These are phyloP conservation scores for Xylariaceae sp. DNA, from an alignment of 2,329 filamentous ascomycete genomes.

Conservation along the genomic window DNA sequence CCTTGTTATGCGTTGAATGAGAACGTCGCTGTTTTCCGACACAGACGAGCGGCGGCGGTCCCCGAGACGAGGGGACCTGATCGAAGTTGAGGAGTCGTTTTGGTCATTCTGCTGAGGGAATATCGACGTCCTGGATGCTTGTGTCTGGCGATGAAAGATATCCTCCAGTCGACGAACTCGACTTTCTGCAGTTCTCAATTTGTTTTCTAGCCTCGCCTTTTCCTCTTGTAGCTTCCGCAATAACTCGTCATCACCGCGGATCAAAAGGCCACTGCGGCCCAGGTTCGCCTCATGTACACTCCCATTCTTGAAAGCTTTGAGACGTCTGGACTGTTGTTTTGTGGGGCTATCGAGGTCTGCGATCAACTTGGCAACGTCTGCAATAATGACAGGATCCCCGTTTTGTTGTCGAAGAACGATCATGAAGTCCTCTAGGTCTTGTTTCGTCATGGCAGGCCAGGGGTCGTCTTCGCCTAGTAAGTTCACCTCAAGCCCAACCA, in stretches of 20 bases:
- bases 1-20: slow-evolving; percentile 49
- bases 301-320: slow-evolving; percentile 94
- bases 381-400: slow-evolving; percentile 61
- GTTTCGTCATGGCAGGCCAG: slow-evolving; percentile 74
- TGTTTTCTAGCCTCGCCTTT: slow-evolving; percentile 69
- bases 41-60: slow-evolving; percentile 42
- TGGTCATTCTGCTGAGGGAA: slow-evolving; percentile 52
- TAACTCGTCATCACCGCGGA: slow-evolving; percentile 84
- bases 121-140: slow-evolving; percentile 52
- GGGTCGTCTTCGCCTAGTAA: slow-evolving; percentile 72
- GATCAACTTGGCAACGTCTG: slow-evolving; percentile 71
- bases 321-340: slow-evolving; percentile 77
- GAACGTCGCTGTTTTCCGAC: slow-evolving; percentile 43
- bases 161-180: slow-evolving; percentile 89
- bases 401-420: slow-evolving; percentile 61
- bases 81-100: slow-evolving; percentile 46
- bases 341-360: slow-evolving; percentile 78
- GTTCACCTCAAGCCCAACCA: slow-evolving; percentile 79
- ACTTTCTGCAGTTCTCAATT: slow-evolving; percentile 78
- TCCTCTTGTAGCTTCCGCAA: slow-evolving; percentile 75
- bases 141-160: slow-evolving; percentile 77
- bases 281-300: slow-evolving; percentile 89
- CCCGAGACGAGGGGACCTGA: slow-evolving; percentile 41
- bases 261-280: slow-evolving; percentile 78
- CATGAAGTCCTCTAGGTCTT: slow-evolving; percentile 74